phyloP scores from a whole-genome alignment of 805 yeast species.

The Candida silvatica region DNA sequence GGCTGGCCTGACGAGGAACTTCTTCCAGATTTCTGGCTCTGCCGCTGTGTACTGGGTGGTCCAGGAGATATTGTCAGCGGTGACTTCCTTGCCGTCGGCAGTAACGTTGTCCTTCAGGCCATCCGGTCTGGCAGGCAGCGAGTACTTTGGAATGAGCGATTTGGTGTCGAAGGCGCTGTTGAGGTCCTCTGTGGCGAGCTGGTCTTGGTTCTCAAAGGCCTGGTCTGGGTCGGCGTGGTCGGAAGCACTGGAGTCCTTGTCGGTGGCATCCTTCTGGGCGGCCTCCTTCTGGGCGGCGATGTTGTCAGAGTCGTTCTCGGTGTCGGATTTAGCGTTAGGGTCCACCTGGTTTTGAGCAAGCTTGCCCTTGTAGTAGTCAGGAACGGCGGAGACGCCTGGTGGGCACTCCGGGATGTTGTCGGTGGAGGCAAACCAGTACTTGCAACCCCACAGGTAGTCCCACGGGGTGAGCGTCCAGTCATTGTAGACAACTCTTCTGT shows the following conservation, averaged over 20 bases:
- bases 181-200: slow-evolving; percentile 23
- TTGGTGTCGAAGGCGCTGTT: no score
- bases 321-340: slow-evolving; percentile 4
- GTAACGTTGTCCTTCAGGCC: no score
- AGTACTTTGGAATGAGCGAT: no score
- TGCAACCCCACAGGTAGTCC: slow-evolving; percentile 54
- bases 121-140: no score
- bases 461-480: slow-evolving; percentile 63
- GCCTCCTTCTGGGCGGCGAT: neutral
- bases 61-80: no score
- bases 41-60: no score
- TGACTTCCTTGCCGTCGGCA: no score
- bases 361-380: slow-evolving; percentile 62
- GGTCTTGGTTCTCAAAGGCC: slow-evolving; percentile 15
- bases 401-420: slow-evolving; percentile 64
- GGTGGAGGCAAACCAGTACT: slow-evolving; percentile 40
- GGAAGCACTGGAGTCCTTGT: slow-evolving; percentile 10
- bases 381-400: slow-evolving; percentile 41
- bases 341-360: slow-evolving; percentile 17
- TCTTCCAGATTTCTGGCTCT: no score
- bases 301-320: no score
- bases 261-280: neutral
- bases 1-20: no score
- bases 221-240: slow-evolving; percentile 10
- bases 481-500: slow-evolving; percentile 47